Evolutionary conservation across 1,284 basidiomycete species (phyloP), one percentile per base, ranked within the genome.

Genomic region (Naganishia liquefaciens): DNA sequence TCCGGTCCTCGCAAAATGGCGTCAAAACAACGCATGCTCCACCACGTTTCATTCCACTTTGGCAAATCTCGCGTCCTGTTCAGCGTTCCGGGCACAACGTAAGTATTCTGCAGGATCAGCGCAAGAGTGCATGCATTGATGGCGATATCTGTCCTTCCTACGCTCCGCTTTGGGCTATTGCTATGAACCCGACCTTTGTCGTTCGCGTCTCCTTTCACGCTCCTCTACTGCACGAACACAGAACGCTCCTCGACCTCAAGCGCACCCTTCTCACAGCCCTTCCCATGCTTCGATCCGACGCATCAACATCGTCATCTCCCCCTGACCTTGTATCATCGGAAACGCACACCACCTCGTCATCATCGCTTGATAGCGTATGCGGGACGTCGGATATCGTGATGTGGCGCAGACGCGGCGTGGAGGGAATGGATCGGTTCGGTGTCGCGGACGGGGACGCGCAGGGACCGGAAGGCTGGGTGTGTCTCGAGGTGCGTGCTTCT

Each of bases 41-140:
- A 67, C 52, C 66, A 67, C 42, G 57, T 67, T 13, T 67, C 66
- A 3, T 67, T 67, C 23, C 58, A 61, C 39, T 67, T 67, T 50
- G 62, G 43, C n/a, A 67, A 67, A 30, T 63, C 61, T 4, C 30
- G 66, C 33, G 58, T 67, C 46, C 39, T 67, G 23, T 61, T 67
- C 53, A 49, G 50, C 10, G 66, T 67, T 4, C 55, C 57, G 3
- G 25, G 23, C 13, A 64, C 62, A n/a, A 67, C 66, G 66, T 67
- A 53, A 23, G 66, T 49, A 11, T 7, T n/a, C n/a, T 5, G 15
- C 25, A n/a, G n/a, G 5, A 13, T 37, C 10, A 33, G 33, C 33
- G 9, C 33, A 9, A 7, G 3, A 9, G 13, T 37, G 33, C 33
- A 13, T 37, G 3, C 4, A 10, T 13, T 37, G 33, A n/a, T n/a